Base-by-base conservation (phyloP, 1,284 basidiomycete genomes). In the Ganoderma sinense region DNA sequence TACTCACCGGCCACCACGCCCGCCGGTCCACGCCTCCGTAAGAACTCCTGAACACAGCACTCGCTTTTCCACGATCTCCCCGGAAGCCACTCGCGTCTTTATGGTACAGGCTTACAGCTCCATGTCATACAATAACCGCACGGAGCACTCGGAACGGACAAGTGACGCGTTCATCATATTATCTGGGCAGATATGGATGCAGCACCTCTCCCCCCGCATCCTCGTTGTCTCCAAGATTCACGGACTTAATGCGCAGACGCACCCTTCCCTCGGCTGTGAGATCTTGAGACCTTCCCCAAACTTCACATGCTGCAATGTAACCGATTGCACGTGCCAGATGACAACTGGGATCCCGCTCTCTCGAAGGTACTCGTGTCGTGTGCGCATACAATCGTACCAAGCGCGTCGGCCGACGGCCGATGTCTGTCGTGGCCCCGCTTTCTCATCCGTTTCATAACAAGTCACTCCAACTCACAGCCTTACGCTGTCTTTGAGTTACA, bases 261-360 rank as follows among this genome's bases (percentile, higher is more conserved):
- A 18, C 66, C n/a, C 58, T 33, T n/a, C 66, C n/a, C 58, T 33
- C n/a, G 55, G 64, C 58, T 56, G 60, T 41, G 56, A 29, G 51
- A 58, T 61, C 66, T 73, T 41, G 56, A 29, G 51, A 58, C 64
- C 66, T 73, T 67, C 71, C 67, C 69, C 69, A 69, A 69, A 58
- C 68, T 67, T 64, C 69, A n/a, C 56, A 36, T n/a, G 26, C 41
- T 41, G 53, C 55, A 45, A 51, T 33, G 64, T 31, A 62, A 4
- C 62, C 67, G 66, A 62, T 29, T 33, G 40, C 60, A 45, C 40
- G 60, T 36, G 23, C 60, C 29, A 13, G 60, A 4, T 40, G 39
- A 40, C 16, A 20, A 23, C 60, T 62, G 60, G 29, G 23, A 62
- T 41, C 60, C 40, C 62, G 62, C 43, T 33, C 43, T 31, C 45